These are phyloP conservation scores for Xylaria sp. DNA, from an alignment of 2,329 filamentous ascomycete genomes.

Conservation along the genomic window DNA sequence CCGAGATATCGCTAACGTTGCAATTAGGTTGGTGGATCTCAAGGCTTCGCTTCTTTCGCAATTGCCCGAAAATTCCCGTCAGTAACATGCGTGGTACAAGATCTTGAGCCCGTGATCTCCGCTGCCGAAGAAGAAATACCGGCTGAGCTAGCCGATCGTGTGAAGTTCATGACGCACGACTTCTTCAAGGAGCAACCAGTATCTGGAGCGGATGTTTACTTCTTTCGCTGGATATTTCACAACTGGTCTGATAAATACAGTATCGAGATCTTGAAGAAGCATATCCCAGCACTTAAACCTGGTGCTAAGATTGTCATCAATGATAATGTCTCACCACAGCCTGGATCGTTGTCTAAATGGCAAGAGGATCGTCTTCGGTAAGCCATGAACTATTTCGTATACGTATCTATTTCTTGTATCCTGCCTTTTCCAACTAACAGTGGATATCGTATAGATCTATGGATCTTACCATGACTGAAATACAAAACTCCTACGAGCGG, in stretches of 20 bases:
- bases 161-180: constrained; percentile 29
- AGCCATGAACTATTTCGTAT: not conserved
- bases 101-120: constrained; percentile 34
- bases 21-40: constrained; percentile 37
- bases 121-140: constrained; percentile 22
- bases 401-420: not conserved
- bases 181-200: constrained; percentile 29
- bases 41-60: constrained; percentile 31
- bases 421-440: not conserved
- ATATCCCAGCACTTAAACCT: constrained; percentile 35
- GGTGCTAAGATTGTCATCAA: constrained; percentile 50
- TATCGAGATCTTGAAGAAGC: constrained; percentile 26
- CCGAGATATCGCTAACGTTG: not conserved
- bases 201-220: constrained; percentile 27
- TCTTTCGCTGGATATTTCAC: constrained; percentile 36
- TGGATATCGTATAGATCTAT: constrained; percentile 7
- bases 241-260: constrained; percentile 35
- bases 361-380: constrained; percentile 37
- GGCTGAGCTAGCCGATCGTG: constrained; percentile 14
- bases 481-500: constrained; percentile 43
- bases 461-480: constrained; percentile 42
- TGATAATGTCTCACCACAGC: constrained; percentile 28
- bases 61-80: constrained; percentile 30
- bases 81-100: constrained; percentile 46
- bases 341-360: constrained; percentile 31